Percentiles rank a stretch among this genome's conserved stretches.
phyloP scores from a whole-genome alignment of 148 eudicot genomes.

The Fagopyrum esculentum region DNA sequence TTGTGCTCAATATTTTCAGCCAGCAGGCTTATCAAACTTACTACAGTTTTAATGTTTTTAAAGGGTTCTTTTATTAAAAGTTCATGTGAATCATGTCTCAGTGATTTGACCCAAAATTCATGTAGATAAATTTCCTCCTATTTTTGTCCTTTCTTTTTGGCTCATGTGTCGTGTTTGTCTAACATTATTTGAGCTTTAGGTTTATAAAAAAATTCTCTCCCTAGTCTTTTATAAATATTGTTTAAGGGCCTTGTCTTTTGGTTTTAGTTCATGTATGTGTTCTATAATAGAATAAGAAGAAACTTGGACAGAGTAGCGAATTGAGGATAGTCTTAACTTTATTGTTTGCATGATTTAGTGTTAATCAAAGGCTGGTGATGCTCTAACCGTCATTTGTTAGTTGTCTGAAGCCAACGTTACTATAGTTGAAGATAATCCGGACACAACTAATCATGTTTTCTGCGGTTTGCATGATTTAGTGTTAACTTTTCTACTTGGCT shows the following conservation, averaged over 20 bases:
- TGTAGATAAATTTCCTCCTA: neutral
- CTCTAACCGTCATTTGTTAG: conserved; percentile 27
- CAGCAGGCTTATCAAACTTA: neutral
- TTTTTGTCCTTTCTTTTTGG: too few relatives aligned
- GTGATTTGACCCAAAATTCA: neutral
- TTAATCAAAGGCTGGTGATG: neutral
- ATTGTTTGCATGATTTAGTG: neutral
- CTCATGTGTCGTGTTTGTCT: too few relatives aligned
- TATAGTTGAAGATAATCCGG: conserved; percentile 67
- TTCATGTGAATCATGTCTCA: neutral
- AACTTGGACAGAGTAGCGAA: conserved; percentile 85
- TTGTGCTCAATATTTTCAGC: neutral
- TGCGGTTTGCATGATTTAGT: too few relatives aligned
- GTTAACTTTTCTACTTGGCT: too few relatives aligned
- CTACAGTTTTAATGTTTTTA: neutral
- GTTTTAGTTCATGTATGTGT: too few relatives aligned
- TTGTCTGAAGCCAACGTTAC: conserved; percentile 91
- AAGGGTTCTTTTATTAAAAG: neutral
- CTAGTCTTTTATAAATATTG: too few relatives aligned
- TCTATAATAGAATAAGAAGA: conserved; percentile 48
- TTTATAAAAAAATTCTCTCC: too few relatives aligned
- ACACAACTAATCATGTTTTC: too few relatives aligned
- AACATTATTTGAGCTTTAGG: too few relatives aligned
- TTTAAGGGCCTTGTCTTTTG: neutral
- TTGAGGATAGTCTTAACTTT: conserved; percentile 28